Evolutionary conservation across 352 stramenopile genomes (phyloP).

Genomic region (Vaucheria bursata): DNA sequence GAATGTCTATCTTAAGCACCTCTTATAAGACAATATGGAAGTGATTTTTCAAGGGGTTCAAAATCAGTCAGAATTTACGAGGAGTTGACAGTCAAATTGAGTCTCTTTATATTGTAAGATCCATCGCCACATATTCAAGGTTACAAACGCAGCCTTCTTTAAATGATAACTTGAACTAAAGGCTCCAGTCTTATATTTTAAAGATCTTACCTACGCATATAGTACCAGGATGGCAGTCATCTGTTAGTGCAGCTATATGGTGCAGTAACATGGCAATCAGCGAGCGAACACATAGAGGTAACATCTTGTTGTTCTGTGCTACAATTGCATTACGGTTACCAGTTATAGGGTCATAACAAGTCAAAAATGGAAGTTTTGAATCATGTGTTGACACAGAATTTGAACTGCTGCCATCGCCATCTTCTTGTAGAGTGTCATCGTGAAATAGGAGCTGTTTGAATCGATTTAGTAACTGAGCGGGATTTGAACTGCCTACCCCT

Average conservation of each 20-base stretch:
- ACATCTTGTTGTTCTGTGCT: conserved; percentile 11
- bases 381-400: not conserved
- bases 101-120: too few relatives aligned
- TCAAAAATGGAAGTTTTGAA: not conserved
- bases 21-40: too few relatives aligned
- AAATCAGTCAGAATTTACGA: too few relatives aligned
- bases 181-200: too few relatives aligned
- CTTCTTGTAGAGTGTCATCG: conserved; percentile 2
- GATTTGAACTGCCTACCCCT: conserved; percentile 21
- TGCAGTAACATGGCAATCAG: conserved; percentile 20
- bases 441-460: conserved; percentile 32
- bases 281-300: conserved; percentile 15
- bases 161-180: too few relatives aligned
- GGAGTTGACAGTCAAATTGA: too few relatives aligned
- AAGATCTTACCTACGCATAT: not conserved
- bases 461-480: conserved; percentile 29
- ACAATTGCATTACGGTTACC: not conserved
- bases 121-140: too few relatives aligned
- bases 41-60: too few relatives aligned
- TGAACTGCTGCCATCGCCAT: too few relatives aligned
- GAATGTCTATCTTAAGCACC: too few relatives aligned
- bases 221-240: not conserved
- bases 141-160: too few relatives aligned
- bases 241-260: conserved; percentile 15
- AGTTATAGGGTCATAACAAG: not conserved